These are phyloP conservation scores for Penicillium verrucosum DNA, from an alignment of 2,329 filamentous ascomycete species.

Conservation along the genomic window DNA sequence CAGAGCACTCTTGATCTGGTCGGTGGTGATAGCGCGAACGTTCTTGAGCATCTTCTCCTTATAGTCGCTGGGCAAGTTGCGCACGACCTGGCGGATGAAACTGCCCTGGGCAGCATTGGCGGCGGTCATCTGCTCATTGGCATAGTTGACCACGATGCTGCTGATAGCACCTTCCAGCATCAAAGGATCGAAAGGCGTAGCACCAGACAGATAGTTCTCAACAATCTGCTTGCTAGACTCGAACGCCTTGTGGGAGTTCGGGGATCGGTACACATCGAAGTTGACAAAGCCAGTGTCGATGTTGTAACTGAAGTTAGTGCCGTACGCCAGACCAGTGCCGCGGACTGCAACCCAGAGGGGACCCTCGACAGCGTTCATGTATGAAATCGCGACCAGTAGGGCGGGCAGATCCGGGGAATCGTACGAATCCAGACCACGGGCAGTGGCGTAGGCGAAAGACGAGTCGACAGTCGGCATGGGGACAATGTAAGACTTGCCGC, in stretches of 20 bases:
- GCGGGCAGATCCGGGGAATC: conserved; percentile 75
- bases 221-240: conserved; percentile 72
- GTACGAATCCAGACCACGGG: conserved; percentile 71
- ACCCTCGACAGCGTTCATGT: conserved; percentile 89
- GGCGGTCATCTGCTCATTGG: conserved; percentile 85
- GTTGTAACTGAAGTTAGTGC: conserved; percentile 73
- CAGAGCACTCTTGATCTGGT: conserved; percentile 74
- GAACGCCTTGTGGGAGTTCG: conserved; percentile 84
- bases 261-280: conserved; percentile 85
- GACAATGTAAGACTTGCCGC: conserved; percentile 72
- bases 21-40: conserved; percentile 70
- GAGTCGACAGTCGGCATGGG: conserved; percentile 92
- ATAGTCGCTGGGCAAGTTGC: conserved; percentile 72
- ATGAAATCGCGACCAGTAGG: conserved; percentile 81
- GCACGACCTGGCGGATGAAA: conserved; percentile 77
- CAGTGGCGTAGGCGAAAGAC: conserved; percentile 76
- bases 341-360: conserved; percentile 92
- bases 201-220: conserved; percentile 68
- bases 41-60: conserved; percentile 71
- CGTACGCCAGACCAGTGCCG: conserved; percentile 90
- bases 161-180: conserved; percentile 88
- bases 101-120: conserved; percentile 75
- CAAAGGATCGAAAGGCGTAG: conserved; percentile 69
- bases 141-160: conserved; percentile 79
- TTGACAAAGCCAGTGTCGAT: conserved; percentile 75